phyloP scores from a whole-genome alignment of 148 eudicot species.

The Nepenthes mirabilis region DNA sequence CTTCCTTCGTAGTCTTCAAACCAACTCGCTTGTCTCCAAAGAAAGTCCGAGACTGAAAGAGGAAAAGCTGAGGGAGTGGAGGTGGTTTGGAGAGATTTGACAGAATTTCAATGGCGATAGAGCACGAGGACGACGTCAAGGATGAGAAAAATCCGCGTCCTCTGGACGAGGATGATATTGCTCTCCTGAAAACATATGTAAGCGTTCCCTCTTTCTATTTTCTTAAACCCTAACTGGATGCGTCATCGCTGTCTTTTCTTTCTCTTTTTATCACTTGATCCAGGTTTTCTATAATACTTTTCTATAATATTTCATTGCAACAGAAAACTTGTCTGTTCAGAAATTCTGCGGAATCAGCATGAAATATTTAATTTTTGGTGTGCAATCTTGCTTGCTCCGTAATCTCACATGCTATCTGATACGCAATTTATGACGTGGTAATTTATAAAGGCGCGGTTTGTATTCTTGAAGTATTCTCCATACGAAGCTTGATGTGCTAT shows the following conservation, averaged over 20 bases:
- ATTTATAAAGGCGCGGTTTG: no score
- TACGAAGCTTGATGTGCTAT: no score
- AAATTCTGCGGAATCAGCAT: no score
- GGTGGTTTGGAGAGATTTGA: background rate
- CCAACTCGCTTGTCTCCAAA: background rate
- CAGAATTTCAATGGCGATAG: constrained; percentile 28
- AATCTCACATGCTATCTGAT: no score
- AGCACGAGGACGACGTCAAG: constrained; percentile 74
- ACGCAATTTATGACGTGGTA: no score
- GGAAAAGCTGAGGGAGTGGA: background rate
- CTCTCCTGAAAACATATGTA: constrained; percentile 90
- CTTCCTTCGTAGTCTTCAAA: no score
- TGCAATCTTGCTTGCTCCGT: no score
- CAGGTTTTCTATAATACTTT: no score
- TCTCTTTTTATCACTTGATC: background rate
- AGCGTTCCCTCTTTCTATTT: background rate
- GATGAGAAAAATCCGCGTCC: constrained; percentile 85
- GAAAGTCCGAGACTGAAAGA: background rate
- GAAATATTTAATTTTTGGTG: no score
- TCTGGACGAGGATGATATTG: constrained; percentile 94
- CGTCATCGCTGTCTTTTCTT: background rate
- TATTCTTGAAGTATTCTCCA: no score
- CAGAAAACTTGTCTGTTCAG: no score
- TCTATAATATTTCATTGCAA: no score
- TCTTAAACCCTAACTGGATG: background rate